Base-by-base conservation (phyloP, 768 basidiomycete species). In the Tephrocybe sp. region DNA sequence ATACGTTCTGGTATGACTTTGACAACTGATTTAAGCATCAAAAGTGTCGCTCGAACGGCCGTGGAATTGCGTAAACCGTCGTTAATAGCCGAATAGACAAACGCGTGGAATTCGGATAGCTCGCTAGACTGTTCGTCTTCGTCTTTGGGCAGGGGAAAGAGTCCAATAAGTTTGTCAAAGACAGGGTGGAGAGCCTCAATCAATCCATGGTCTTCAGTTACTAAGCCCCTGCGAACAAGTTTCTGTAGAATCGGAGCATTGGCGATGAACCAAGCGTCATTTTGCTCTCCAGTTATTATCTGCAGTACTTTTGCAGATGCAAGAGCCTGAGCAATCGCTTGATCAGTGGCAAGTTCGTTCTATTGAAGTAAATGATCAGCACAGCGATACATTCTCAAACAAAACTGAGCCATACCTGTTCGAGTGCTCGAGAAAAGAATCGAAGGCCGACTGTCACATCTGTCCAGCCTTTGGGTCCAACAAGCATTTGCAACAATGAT, bases 371-470 rank as follows among this genome's bases (percentile, higher is more conserved):
- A n/a, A n/a, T 17, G 41, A 26, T 51, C 5, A 47, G 60, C 4
- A 43, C 41, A 34, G 23, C 48, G 5, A 6, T 36, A 44, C 20
- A 20, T 45, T 16, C 7, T 4, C 7, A 1, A 16, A 34, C 39
- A 2, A n/a, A 4, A 46, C 41, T 14, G 31, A 36, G 38, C 70
- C 76, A 60, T 60, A 90, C 93, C 73, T 84, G 85, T 59, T 90
- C 87, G 36, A 99, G 77, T 1, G 87, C 79, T 30, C 92, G 79
- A 43, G 86, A 80, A 71, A 99, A 98, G 69, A 87, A 98, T 47
- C 88, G 82, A 39, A 98, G 72, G 53, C 97, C 96, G 55, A 98
- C 85, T 6, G 88, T 89, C 5, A 98, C 92, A 56, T 96, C 93
- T 7, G 78, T 83, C 89, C 97, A 93, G 8, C 94, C 94, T 42